phyloP scores from a whole-genome alignment of 1,284 basidiomycete species.

The Tremellales sp. region DNA sequence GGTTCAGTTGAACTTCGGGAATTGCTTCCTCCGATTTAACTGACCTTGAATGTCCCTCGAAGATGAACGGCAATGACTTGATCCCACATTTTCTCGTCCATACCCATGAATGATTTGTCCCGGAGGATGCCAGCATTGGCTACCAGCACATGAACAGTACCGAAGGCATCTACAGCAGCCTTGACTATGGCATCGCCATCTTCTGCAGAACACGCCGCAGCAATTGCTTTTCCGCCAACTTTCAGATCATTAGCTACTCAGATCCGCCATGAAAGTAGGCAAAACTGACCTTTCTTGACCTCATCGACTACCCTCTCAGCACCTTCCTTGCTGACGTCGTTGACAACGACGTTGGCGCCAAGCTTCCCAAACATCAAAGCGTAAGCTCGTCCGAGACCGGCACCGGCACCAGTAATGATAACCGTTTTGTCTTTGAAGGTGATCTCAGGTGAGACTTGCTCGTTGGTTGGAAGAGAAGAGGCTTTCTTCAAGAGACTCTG shows the following conservation, averaged over 20 bases:
- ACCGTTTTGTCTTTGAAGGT: slow-evolving; percentile 87
- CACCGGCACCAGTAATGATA: slow-evolving; percentile 90
- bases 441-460: slow-evolving; percentile 67
- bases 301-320: slow-evolving; percentile 83
- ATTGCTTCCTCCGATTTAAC: slow-evolving; percentile 13
- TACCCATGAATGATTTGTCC: slow-evolving; percentile 83
- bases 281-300: slow-evolving; percentile 64
- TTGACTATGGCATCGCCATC: slow-evolving; percentile 90
- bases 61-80: slow-evolving; percentile 84
- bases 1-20: background rate
- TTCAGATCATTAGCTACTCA: slow-evolving; percentile 4
- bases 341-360: slow-evolving; percentile 94
- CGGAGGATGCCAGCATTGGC: slow-evolving; percentile 94
- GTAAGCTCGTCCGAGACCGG: slow-evolving; percentile 87
- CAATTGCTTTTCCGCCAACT: slow-evolving; percentile 84
- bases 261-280: background rate
- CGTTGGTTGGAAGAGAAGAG: slow-evolving; percentile 64
- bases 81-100: slow-evolving; percentile 95
- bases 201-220: slow-evolving; percentile 76
- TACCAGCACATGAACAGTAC: slow-evolving; percentile 79
- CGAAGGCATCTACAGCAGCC: slow-evolving; percentile 80
- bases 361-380: slow-evolving; percentile 84
- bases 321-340: slow-evolving; percentile 85
- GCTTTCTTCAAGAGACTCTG: slow-evolving; percentile 59
- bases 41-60: slow-evolving; percentile 58